phyloP scores from a whole-genome alignment of 768 basidiomycete genomes.

The Lactarius psammicola region DNA sequence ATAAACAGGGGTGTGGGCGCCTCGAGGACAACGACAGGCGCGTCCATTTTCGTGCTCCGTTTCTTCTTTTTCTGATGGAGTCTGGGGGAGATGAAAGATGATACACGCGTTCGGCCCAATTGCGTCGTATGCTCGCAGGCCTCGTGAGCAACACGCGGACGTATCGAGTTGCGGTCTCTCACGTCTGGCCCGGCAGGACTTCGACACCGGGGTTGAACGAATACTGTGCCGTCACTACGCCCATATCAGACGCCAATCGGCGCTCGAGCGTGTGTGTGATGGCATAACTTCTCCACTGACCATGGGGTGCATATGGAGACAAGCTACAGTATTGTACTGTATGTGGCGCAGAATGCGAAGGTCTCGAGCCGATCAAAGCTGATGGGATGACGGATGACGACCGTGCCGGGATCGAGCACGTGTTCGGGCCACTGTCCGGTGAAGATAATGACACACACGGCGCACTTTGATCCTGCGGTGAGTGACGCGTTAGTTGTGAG shows the following conservation, averaged over 20 bases:
- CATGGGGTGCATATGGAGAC: neutral
- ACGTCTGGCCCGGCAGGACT: neutral
- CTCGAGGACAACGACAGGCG: neutral
- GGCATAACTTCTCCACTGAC: neutral
- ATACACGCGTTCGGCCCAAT: neutral
- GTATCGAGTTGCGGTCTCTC: neutral
- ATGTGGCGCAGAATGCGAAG: neutral
- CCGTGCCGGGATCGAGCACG: neutral
- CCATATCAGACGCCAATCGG: neutral
- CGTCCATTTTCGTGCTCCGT: neutral
- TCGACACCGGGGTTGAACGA: neutral
- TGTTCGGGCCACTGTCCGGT: neutral
- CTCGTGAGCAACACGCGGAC: neutral
- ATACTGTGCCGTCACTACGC: neutral
- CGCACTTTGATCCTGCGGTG: neutral
- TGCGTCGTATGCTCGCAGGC: neutral
- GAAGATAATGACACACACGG: neutral
- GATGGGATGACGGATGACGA: neutral
- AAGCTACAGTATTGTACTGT: too few species aligned
- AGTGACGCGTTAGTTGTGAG: neutral
- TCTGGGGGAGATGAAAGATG: neutral
- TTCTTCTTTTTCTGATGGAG: neutral
- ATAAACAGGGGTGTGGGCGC: slow-evolving; percentile 1
- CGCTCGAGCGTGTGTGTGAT: neutral
- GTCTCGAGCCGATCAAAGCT: neutral